phyloP scores from a whole-genome alignment of 345 rosid species.

The Salix viminalis region DNA sequence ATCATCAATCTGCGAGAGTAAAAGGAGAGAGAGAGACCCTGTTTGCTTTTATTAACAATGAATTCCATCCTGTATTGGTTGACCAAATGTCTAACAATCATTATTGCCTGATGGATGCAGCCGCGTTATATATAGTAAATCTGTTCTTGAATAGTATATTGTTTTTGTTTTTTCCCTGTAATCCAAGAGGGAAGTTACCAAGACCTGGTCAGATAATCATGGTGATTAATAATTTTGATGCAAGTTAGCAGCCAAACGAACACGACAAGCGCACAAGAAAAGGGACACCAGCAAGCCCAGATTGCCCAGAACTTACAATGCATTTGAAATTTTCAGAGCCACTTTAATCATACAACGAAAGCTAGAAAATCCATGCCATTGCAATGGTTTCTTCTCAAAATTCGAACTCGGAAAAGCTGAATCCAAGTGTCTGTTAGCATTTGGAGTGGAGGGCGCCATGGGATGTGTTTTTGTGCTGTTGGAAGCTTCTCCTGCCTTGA shows the following conservation, averaged over 20 bases:
- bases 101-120: too few species aligned
- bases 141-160: too few species aligned
- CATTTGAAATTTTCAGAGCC: slow-evolving; percentile 35
- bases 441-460: slow-evolving; percentile 9
- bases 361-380: slow-evolving; percentile 27
- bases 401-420: slow-evolving; percentile 28
- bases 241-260: not conserved
- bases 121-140: too few species aligned
- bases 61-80: not conserved
- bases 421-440: slow-evolving; percentile 41
- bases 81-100: not conserved
- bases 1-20: too few species aligned
- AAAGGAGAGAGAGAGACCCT: too few species aligned
- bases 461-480: slow-evolving; percentile 31
- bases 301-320: not conserved
- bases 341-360: slow-evolving; percentile 5
- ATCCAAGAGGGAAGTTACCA: not conserved
- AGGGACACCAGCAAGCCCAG: not conserved
- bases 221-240: not conserved
- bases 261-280: slow-evolving; percentile 20
- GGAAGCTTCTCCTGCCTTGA: slow-evolving; percentile 33
- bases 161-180: too few species aligned
- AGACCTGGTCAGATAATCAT: not conserved
- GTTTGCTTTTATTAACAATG: too few species aligned
- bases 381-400: slow-evolving; percentile 15